Conservation (phyloP, 345 rosid species). For the Pugionium cornutum region DNA sequence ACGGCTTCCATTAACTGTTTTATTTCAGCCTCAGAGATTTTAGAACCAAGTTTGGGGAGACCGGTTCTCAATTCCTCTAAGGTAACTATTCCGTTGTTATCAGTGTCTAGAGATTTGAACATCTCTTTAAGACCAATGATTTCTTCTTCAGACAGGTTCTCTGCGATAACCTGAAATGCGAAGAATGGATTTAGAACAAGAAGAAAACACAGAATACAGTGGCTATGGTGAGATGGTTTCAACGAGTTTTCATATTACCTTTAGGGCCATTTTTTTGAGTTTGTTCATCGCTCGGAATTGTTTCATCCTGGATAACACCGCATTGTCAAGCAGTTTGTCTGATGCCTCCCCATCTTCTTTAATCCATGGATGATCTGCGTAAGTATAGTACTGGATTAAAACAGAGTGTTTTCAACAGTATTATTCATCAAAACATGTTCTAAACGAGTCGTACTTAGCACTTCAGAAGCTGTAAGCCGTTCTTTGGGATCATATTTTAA, state of each 20-base stretch:
- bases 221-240: not conserved
- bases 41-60: slow-evolving; percentile 83
- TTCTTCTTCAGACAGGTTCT: slow-evolving; percentile 95
- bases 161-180: slow-evolving; percentile 88
- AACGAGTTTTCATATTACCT: slow-evolving; percentile 50
- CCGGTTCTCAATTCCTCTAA: slow-evolving; percentile 91
- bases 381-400: not conserved
- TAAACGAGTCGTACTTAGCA: slow-evolving; percentile 56
- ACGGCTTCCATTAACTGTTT: slow-evolving; percentile 97
- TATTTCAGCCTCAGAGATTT: slow-evolving; percentile 86
- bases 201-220: no score
- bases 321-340: slow-evolving; percentile 95
- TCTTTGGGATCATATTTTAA: slow-evolving; percentile 65
- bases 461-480: slow-evolving; percentile 73
- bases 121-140: slow-evolving; percentile 93
- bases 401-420: not conserved
- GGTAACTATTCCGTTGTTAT: slow-evolving; percentile 87
- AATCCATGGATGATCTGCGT: slow-evolving; percentile 92
- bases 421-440: slow-evolving; percentile 19
- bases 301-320: slow-evolving; percentile 93
- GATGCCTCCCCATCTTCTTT: slow-evolving; percentile 90
- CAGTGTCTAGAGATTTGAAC: slow-evolving; percentile 95
- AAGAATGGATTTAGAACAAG: slow-evolving; percentile 1
- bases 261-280: slow-evolving; percentile 89
- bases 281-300: slow-evolving; percentile 98